A percentile compares a stretch with the other conserved stretches of the same genome.
Conservation (phyloP, 148 eudicot species). For the Bassia scoparia region DNA sequence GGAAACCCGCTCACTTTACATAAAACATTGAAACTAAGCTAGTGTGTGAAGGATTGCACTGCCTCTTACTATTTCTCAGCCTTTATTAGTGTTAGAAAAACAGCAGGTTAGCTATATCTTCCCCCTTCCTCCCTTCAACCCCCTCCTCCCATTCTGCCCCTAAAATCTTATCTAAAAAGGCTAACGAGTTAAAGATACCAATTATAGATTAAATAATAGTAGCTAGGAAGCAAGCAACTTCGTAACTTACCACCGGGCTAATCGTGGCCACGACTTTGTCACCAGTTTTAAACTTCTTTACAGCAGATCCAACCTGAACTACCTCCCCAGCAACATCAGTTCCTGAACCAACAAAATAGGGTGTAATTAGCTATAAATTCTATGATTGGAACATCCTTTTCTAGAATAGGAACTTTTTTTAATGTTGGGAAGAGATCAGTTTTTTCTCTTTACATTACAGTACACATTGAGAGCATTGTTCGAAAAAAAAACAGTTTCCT, state of each 20-base stretch:
- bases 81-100: too few relatives aligned
- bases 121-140: too few relatives aligned
- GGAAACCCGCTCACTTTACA: too few relatives aligned
- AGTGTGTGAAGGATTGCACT: too few relatives aligned
- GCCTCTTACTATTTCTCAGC: too few relatives aligned
- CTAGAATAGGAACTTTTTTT: background rate
- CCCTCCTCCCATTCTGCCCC: too few relatives aligned
- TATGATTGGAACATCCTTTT: background rate
- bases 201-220: background rate
- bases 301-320: conserved; percentile 57
- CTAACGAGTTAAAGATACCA: background rate
- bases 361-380: conserved; percentile 11
- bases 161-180: background rate
- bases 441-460: too few relatives aligned
- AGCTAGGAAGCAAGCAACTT: background rate
- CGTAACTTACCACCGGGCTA: conserved; percentile 38
- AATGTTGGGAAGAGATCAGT: background rate
- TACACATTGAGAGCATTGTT: background rate
- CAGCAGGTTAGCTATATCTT: too few relatives aligned
- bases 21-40: too few relatives aligned
- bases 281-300: conserved; percentile 54
- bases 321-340: conserved; percentile 87
- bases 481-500: background rate
- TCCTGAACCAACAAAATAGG: conserved; percentile 35
- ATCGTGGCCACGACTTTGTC: conserved; percentile 66